These are phyloP conservation scores for Mycena latifolia DNA, from an alignment of 768 basidiomycete genomes.

Conservation along the genomic window DNA sequence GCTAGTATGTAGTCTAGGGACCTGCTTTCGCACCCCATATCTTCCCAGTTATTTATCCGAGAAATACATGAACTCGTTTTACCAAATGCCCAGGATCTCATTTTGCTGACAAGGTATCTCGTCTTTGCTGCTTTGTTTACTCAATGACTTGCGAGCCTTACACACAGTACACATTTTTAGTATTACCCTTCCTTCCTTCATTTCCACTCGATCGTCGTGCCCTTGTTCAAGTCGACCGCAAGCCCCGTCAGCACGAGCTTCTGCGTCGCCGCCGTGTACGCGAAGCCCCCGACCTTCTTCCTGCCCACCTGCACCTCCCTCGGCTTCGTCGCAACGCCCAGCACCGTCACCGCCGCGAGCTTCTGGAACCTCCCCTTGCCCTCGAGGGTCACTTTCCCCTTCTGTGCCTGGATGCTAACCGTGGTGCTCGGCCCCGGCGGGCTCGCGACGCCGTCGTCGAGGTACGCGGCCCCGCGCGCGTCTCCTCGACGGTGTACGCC, in stretches of 20 bases:
- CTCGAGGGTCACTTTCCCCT: conserved; percentile 51
- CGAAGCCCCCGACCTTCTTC: conserved; percentile 48
- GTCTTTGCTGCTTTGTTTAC: too few relatives aligned
- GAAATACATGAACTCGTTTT: too few relatives aligned
- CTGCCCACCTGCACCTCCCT: conserved; percentile 54
- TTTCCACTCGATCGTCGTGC: conserved; percentile 50
- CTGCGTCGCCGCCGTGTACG: conserved; percentile 51
- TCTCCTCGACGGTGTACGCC: conserved; percentile 77
- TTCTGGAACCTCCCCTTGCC: conserved; percentile 57
- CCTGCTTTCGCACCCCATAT: too few relatives aligned
- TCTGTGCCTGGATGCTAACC: conserved; percentile 56
- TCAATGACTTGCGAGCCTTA: too few relatives aligned
- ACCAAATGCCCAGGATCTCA: too few relatives aligned
- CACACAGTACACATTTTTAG: too few relatives aligned
- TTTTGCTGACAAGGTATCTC: too few relatives aligned
- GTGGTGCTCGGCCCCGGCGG: conserved; percentile 66
- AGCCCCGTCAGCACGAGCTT: conserved; percentile 56
- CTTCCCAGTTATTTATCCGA: too few relatives aligned
- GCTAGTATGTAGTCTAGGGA: too few relatives aligned
- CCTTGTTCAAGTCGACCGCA: conserved; percentile 57
- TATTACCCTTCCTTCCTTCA: conserved; percentile 27
- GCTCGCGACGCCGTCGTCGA: conserved; percentile 79
- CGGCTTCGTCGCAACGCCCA: conserved; percentile 63
- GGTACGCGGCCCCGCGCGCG: conserved; percentile 71
- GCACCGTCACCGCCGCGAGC: conserved; percentile 66